Conservation (phyloP, 2,329 filamentous ascomycete species). For the Fusarium musae region DNA sequence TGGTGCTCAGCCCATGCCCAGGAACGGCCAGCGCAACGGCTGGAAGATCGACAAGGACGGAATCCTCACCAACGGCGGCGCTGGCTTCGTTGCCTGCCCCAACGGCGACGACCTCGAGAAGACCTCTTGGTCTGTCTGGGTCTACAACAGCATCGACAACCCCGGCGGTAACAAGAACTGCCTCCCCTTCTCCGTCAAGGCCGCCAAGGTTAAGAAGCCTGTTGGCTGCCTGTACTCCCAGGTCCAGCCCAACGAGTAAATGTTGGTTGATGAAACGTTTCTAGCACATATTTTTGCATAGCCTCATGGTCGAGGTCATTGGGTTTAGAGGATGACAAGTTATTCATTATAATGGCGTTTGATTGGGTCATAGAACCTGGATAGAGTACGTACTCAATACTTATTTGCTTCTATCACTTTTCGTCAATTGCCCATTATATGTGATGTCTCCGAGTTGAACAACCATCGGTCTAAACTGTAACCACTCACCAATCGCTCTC, state of each 20-base stretch:
- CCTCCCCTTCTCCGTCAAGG: constrained; percentile 49
- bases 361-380: not conserved
- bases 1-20: constrained; percentile 52
- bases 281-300: not conserved
- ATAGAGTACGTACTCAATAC: constrained; percentile 17
- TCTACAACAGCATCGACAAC: constrained; percentile 44
- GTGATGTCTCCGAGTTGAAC: not conserved
- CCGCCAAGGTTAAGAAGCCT: constrained; percentile 45
- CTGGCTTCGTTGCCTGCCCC: constrained; percentile 64
- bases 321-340: not conserved
- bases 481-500: too few species aligned
- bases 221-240: constrained; percentile 53
- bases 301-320: not conserved
- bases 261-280: not conserved
- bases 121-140: constrained; percentile 55
- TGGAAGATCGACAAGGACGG: constrained; percentile 58
- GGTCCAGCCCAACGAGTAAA: constrained; percentile 5
- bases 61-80: constrained; percentile 59
- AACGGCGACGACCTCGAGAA: constrained; percentile 45
- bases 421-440: not conserved
- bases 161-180: constrained; percentile 54
- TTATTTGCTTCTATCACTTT: not conserved
- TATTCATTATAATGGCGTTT: constrained; percentile 14
- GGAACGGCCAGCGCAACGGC: constrained; percentile 57
- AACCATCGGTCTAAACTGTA: not conserved